These are phyloP conservation scores for Myriangium duriaei DNA, from an alignment of 2,329 filamentous ascomycete species.

Conservation along the genomic window DNA sequence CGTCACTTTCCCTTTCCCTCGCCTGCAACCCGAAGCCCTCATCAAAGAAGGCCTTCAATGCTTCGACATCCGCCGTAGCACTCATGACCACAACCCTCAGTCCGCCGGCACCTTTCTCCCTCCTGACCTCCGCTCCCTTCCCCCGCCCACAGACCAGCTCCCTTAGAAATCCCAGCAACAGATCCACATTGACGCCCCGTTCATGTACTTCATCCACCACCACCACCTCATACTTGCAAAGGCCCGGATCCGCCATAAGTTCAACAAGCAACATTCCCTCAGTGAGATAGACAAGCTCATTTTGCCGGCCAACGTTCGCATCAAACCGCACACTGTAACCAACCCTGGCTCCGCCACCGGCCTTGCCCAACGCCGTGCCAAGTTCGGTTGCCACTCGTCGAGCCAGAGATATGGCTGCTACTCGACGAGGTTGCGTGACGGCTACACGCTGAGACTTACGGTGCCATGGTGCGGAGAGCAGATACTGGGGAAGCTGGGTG, in stretches of 20 bases:
- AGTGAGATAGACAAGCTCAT: slow-evolving; percentile 83
- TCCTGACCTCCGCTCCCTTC: slow-evolving; percentile 47
- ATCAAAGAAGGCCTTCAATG: slow-evolving; percentile 64
- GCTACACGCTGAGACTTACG: slow-evolving; percentile 85
- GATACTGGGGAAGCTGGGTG: slow-evolving; percentile 88
- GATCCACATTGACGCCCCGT: slow-evolving; percentile 83
- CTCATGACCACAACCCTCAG: slow-evolving; percentile 94
- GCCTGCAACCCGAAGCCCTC: slow-evolving; percentile 11
- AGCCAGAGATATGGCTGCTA: slow-evolving; percentile 85
- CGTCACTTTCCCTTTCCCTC: background rate
- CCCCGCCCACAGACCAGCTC: slow-evolving; percentile 54
- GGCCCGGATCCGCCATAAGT: slow-evolving; percentile 69
- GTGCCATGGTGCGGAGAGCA: slow-evolving; percentile 52
- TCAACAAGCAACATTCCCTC: slow-evolving; percentile 96
- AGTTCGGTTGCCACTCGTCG: slow-evolving; percentile 77
- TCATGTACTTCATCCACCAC: slow-evolving; percentile 97
- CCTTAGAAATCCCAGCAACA: slow-evolving; percentile 78
- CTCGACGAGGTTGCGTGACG: slow-evolving; percentile 85
- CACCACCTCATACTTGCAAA: slow-evolving; percentile 77
- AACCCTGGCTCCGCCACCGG: slow-evolving; percentile 51
- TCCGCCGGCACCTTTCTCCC: slow-evolving; percentile 45
- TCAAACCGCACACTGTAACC: slow-evolving; percentile 96
- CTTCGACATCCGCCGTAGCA: slow-evolving; percentile 81
- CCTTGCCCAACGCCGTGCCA: slow-evolving; percentile 49
- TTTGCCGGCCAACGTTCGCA: slow-evolving; percentile 66